A percentile compares a stretch with the other conserved stretches of the same genome.
Conservation (phyloP, 164 flowering plant genomes). For the Chimonanthus salicifolius region DNA sequence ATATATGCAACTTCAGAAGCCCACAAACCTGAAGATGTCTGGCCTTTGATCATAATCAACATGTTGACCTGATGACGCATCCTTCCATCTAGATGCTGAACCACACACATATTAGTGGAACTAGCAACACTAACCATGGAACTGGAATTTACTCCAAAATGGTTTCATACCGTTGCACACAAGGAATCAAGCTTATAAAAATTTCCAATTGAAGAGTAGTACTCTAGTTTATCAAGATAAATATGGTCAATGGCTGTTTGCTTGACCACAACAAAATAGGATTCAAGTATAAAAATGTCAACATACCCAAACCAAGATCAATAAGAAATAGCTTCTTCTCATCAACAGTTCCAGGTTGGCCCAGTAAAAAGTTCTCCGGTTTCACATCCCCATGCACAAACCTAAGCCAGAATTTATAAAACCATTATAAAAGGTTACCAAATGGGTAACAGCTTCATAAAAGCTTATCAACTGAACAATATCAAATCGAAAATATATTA, state of each 20-base stretch:
- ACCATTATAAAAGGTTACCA: neutral
- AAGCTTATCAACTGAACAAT: neutral
- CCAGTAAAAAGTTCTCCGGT: constrained; percentile 93
- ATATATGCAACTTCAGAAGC: neutral
- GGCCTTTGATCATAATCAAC: constrained; percentile 95
- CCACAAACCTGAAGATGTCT: constrained; percentile 70
- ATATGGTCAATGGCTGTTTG: too few relatives aligned
- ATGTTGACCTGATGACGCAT: constrained; percentile 59
- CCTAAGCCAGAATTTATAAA: constrained; percentile 23
- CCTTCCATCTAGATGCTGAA: constrained; percentile 88
- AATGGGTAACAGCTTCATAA: neutral
- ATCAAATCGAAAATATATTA: neutral
- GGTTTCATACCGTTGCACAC: neutral
- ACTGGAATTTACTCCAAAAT: constrained; percentile 9
- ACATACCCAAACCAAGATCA: constrained; percentile 92
- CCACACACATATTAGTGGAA: constrained; percentile 12
- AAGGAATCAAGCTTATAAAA: neutral
- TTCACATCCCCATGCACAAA: constrained; percentile 99
- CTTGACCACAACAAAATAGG: neutral
- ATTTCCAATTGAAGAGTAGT: neutral
- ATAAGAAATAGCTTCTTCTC: constrained; percentile 86
- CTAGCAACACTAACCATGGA: constrained; percentile 9
- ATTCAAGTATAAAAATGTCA: neutral
- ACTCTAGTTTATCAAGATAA: neutral
- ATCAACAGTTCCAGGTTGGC: constrained; percentile 72